These are phyloP conservation scores for Fraxinus nigra DNA, from an alignment of 305 asterid species.

Conservation along the genomic window DNA sequence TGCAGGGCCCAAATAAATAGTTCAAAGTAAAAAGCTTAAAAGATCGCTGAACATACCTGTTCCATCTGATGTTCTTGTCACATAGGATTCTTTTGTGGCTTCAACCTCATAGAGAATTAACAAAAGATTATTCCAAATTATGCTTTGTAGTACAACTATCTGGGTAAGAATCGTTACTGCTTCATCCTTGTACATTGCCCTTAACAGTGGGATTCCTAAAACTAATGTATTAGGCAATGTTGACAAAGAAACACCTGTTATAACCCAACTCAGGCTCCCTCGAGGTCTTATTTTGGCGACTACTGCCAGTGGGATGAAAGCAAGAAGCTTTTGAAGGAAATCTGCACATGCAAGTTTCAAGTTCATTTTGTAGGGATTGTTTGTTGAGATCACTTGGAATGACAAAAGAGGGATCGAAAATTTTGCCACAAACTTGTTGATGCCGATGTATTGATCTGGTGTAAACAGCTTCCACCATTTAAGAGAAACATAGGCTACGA, in stretches of 20 bases:
- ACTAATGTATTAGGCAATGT: conserved; percentile 81
- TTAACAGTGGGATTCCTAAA: conserved; percentile 74
- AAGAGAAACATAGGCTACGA: conserved; percentile 62
- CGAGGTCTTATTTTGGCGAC: conserved; percentile 45
- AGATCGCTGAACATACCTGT: conserved; percentile 44
- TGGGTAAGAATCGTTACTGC: conserved; percentile 55
- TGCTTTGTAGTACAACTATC: conserved; percentile 83
- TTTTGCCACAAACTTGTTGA: conserved; percentile 87
- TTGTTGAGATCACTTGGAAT: conserved; percentile 69
- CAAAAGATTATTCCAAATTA: conserved; percentile 82
- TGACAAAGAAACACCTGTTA: conserved; percentile 80
- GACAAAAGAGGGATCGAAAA: conserved; percentile 81
- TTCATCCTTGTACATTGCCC: conserved; percentile 77
- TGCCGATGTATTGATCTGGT: conserved; percentile 75
- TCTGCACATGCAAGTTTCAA: conserved; percentile 66
- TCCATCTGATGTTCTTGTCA: conserved; percentile 37
- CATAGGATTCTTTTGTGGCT: conserved; percentile 45
- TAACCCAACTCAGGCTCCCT: conserved; percentile 64
- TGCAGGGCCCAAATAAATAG: conserved; percentile 18
- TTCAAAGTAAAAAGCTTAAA: conserved; percentile 26
- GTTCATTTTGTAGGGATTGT: conserved; percentile 77
- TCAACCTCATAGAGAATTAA: conserved; percentile 68
- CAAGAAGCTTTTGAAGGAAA: conserved; percentile 62
- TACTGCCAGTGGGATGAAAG: conserved; percentile 38
- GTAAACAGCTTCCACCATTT: conserved; percentile 76